phyloP scores from a whole-genome alignment of 1,284 basidiomycete species.

The Lignosus rhinocerotis region DNA sequence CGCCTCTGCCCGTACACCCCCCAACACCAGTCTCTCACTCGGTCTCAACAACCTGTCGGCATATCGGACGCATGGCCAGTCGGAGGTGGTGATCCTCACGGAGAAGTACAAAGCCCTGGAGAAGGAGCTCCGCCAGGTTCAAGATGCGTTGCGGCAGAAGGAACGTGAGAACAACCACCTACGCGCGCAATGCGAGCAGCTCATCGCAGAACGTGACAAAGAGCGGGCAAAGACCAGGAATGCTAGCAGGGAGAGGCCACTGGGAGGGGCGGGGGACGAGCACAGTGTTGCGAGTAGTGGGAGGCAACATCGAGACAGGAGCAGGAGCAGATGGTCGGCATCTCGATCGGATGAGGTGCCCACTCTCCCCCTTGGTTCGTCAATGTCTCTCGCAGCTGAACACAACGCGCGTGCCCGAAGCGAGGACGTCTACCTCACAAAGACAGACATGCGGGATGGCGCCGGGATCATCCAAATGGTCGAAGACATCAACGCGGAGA shows the following conservation, averaged over 20 bases:
- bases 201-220: conserved; percentile 34
- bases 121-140: conserved; percentile 41
- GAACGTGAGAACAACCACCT: conserved; percentile 56
- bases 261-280: conserved; percentile 14
- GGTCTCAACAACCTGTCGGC: conserved; percentile 46
- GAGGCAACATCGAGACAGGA: conserved; percentile 24
- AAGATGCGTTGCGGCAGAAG: conserved; percentile 33
- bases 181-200: conserved; percentile 44
- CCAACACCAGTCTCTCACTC: conserved; percentile 22
- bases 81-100: conserved; percentile 54
- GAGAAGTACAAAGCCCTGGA: conserved; percentile 64
- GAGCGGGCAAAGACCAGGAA: conserved; percentile 26
- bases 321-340: conserved; percentile 25
- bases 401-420: conserved; percentile 48
- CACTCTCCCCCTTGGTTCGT: conserved; percentile 22
- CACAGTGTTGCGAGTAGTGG: conserved; percentile 8
- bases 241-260: conserved; percentile 22
- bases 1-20: conserved; percentile 31
- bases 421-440: conserved; percentile 66
- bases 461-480: conserved; percentile 74
- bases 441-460: conserved; percentile 73
- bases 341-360: conserved; percentile 31
- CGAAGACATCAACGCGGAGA: conserved; percentile 77
- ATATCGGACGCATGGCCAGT: conserved; percentile 57
- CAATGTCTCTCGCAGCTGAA: conserved; percentile 37